phyloP scores from a whole-genome alignment of 257 asterid genomes.

The Catharanthus roseus region DNA sequence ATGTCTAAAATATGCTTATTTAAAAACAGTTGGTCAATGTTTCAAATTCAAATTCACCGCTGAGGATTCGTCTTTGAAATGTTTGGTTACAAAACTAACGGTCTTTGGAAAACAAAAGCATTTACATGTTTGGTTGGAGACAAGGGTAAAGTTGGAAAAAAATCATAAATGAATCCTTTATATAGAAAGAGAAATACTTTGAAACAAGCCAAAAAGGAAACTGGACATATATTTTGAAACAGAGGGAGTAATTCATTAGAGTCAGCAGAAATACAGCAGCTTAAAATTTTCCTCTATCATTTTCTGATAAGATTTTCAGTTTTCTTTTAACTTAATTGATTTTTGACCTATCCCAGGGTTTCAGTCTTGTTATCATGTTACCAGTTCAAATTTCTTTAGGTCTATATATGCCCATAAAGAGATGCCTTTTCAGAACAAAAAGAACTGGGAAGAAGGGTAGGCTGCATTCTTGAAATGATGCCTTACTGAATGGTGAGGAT shows the following conservation, averaged over 20 bases:
- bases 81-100: too few species aligned
- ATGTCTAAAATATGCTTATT: too few species aligned
- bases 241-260: not conserved
- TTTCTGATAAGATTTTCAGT: not conserved
- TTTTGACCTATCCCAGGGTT: not conserved
- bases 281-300: slow-evolving; percentile 1
- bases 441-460: not conserved
- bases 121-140: too few species aligned
- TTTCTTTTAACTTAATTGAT: not conserved
- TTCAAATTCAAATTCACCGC: too few species aligned
- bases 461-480: not conserved
- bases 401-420: not conserved
- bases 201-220: too few species aligned
- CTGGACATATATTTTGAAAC: too few species aligned
- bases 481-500: not conserved
- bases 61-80: too few species aligned
- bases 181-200: too few species aligned
- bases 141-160: too few species aligned
- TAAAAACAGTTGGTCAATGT: too few species aligned
- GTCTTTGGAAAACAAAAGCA: too few species aligned
- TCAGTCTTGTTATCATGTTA: not conserved
- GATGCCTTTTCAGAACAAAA: not conserved
- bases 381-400: not conserved
- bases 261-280: not conserved
- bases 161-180: too few species aligned